Base-by-base conservation (phyloP, 2,329 filamentous ascomycete genomes). In the Colletotrichum shisoi region DNA sequence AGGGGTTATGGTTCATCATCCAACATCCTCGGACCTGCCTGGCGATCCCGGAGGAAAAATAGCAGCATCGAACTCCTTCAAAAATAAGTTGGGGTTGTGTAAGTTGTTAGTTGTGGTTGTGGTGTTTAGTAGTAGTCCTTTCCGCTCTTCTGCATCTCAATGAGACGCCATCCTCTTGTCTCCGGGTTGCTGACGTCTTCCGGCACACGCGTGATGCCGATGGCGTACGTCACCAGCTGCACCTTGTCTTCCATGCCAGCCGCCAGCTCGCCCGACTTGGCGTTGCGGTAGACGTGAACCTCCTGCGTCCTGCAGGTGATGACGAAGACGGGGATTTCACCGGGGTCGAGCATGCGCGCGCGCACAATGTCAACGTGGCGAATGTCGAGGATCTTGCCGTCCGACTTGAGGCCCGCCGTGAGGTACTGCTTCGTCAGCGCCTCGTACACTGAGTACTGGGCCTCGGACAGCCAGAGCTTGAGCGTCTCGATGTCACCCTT, bases 231-330 rank as follows among this genome's bases (percentile, higher is more conserved):
- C 72, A 99, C 95, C 72, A 97, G 89, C 80, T 99, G 95, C 27
- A 99, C 95, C 81, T 94, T 96, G 80, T 99, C 95, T 79, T 99
- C 95, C 93, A 97, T 98, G 49, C 95, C 95, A 13, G 94, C 94
- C 3, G 94, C 94, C 54, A 99, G 87, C 78, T 97, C 85, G 70
- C 90, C 90, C 1, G 90, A 90, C 85, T 99, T 98, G 66, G 90
- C 89, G 71, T 98, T 96, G 70, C 91, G 88, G 82, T 97, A 99
- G 17, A 98, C 94, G 76, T 99, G 95, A 12, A 99, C 94, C 80
- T 99, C 95, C 78, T 99, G 95, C 12, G 95, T 97, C 71, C 95
- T 87, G 82, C 93, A 97, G 69, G 94, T 97, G 72, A 99, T 91
- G 76, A 99, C 96, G 76, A 99, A 98, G 31, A 99, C 94, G 2